Percentiles rank a stretch among this genome's conserved stretches.
Conservation (phyloP, 1,284 basidiomycete genomes). For the Apiotrichum brassicae region DNA sequence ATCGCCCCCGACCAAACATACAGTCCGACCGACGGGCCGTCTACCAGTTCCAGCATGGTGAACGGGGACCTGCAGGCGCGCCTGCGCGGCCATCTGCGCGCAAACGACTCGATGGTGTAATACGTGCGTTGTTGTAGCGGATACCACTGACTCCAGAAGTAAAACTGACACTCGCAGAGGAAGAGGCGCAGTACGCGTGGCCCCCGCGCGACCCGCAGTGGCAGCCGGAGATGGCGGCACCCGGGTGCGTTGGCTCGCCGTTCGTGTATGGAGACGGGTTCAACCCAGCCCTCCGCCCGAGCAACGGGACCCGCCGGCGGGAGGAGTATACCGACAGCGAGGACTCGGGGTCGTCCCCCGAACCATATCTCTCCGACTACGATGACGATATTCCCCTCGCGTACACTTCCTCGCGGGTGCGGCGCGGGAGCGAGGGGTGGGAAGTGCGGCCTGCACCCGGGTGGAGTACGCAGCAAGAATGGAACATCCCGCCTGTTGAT, state of each 20-base stretch:
- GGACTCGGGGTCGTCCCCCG: conserved; percentile 33
- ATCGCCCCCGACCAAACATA: conserved; percentile 22
- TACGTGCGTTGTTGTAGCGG: no score
- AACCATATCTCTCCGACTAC: conserved; percentile 44
- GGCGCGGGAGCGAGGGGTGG: conserved; percentile 71
- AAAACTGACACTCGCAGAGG: conserved; percentile 33
- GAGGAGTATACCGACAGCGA: conserved; percentile 18
- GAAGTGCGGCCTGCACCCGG: conserved; percentile 52
- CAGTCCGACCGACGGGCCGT: conserved; percentile 1
- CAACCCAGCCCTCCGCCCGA: conserved; percentile 65
- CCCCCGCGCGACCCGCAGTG: conserved; percentile 50
- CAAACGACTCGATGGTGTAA: conserved; percentile 12
- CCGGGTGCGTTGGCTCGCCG: conserved; percentile 54
- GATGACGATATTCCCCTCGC: conserved; percentile 37
- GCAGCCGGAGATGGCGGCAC: conserved; percentile 10
- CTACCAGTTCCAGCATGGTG: conserved; percentile 7
- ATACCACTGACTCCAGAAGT: not conserved
- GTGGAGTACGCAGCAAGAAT: not conserved
- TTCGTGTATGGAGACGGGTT: conserved; percentile 75
- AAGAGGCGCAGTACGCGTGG: conserved; percentile 49
- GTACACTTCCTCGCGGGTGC: conserved; percentile 36
- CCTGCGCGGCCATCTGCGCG: conserved; percentile 12
- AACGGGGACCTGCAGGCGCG: conserved; percentile 18
- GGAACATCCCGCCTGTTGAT: not conserved
- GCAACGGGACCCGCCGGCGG: conserved; percentile 40